Evolutionary conservation across 2,329 filamentous ascomycete species (phyloP).

Genomic region (Ophiostoma sp.): DNA sequence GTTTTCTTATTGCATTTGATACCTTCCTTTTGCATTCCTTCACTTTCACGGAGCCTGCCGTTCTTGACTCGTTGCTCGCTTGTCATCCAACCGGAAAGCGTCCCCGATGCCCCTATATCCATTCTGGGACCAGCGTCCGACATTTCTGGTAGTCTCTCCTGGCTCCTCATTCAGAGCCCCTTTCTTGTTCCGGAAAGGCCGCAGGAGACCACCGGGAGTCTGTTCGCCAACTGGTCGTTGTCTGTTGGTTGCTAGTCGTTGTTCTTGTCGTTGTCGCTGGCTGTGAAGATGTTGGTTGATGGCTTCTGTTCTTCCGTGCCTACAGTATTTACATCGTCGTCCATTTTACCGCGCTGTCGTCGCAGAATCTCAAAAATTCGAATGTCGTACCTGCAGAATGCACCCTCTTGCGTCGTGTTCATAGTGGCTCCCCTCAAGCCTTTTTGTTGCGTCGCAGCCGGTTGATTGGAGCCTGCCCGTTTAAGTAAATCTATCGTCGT

Average conservation of each 20-base stretch:
- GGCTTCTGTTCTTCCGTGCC: not conserved
- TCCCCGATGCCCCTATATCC: not conserved
- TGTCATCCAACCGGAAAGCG: not conserved
- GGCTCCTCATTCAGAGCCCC: not conserved
- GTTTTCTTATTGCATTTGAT: not conserved
- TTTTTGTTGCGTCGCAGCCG: not conserved
- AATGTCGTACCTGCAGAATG: not conserved
- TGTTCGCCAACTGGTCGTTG: not conserved
- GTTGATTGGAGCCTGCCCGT: not conserved
- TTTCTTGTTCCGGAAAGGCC: not conserved
- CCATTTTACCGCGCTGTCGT: not conserved
- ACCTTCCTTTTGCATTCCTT: not conserved
- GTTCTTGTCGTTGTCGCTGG: not conserved
- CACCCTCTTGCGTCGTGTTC: not conserved
- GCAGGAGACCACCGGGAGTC: not conserved
- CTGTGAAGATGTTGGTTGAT: not conserved
- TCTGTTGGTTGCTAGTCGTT: not conserved
- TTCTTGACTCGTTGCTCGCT: not conserved
- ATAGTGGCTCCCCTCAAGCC: not conserved
- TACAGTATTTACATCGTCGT: not conserved
- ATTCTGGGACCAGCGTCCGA: not conserved
- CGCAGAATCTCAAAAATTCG: not conserved
- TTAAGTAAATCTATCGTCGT: conserved; percentile 3
- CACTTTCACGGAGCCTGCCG: not conserved
- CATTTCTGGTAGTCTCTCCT: not conserved